Evolutionary conservation across 345 rosid genomes (phyloP), one percentile per base, ranked within the genome.

Genomic region (Salix udensis): DNA sequence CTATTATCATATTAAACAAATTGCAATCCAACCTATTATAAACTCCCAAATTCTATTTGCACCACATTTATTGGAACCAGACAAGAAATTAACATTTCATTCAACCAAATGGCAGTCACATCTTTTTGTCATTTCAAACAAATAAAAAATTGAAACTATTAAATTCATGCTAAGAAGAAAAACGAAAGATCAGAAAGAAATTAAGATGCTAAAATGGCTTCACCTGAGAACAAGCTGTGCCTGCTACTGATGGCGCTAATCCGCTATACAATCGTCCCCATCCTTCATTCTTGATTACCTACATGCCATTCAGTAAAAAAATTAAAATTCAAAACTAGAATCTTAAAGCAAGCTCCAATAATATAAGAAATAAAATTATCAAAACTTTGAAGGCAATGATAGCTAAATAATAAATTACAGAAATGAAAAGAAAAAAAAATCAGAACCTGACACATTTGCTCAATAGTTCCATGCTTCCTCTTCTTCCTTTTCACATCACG

Each of bases 211-310:
- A 81, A 42, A 80, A 50, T 23, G 23, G 18, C 53, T 76, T 84
- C 74, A 90, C 99, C 97, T 96, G 99, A 86, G 99, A 94, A 2
- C 97, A 93, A 7, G 98, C 97, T 30, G 97, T 92, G 37, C 99
- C 99, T 1, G 83, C 91, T 4, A 94, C 87, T 65, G 99, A 96
- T 0, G 98, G 98, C 16, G 84, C 71, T 74, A 96, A 84, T 58
- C 98, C 99, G 61, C 98, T 97, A 44, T 94, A 96, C 82, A 96
- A 88, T 60, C 97, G 86, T 55, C 37, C 91, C 98, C 99, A 96
- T 71, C 99, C 99, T 52, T 94, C 98, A 34, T 96, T 89, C 80
- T 58, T 58, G 23, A 58, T 24, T n/a, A n/a, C 62, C 62, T 8
- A 58, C 62, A n/a, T 58, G 23, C 10, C 28, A 58, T 58, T 24